Conservation (phyloP, 2,329 filamentous ascomycete genomes). For the Chaetomium olivaceum region DNA sequence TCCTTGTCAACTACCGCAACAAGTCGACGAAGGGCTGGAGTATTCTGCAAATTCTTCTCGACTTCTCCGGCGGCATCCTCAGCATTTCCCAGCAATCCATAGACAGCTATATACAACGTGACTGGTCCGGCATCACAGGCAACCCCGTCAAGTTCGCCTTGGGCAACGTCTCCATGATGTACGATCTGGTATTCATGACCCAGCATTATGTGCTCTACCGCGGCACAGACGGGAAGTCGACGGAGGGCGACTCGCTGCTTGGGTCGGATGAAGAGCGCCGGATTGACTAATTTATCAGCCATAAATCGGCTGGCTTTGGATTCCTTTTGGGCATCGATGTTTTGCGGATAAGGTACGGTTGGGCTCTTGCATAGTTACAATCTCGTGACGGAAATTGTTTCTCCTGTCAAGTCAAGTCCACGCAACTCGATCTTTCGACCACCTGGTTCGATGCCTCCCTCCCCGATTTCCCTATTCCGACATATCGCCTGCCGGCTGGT, state of each 20-base stretch:
- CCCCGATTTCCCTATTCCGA: background rate
- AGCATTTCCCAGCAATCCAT: conserved; percentile 80
- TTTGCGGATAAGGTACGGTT: background rate
- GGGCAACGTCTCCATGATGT: conserved; percentile 81
- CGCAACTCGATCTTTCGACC: background rate
- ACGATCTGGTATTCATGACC: conserved; percentile 80
- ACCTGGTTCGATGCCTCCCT: background rate
- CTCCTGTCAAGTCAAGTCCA: background rate
- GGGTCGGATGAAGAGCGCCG: conserved; percentile 36
- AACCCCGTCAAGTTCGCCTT: conserved; percentile 90
- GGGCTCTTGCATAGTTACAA: background rate
- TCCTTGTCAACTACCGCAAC: conserved; percentile 78
- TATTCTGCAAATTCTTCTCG: conserved; percentile 80
- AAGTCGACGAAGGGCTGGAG: conserved; percentile 86
- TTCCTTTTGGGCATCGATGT: background rate
- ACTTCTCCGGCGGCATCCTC: conserved; percentile 77
- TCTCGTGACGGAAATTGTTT: background rate
- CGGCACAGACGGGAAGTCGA: conserved; percentile 35
- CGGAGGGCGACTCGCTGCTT: conserved; percentile 43
- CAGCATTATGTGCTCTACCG: conserved; percentile 86
- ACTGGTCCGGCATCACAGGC: conserved; percentile 88
- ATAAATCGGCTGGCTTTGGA: background rate
- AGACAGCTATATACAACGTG: conserved; percentile 78
- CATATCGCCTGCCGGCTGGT: background rate
- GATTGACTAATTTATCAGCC: conserved; percentile 14